These are phyloP conservation scores for Zoysia japonica DNA, from an alignment of 176 grass and related monocot genomes.

Conservation along the genomic window DNA sequence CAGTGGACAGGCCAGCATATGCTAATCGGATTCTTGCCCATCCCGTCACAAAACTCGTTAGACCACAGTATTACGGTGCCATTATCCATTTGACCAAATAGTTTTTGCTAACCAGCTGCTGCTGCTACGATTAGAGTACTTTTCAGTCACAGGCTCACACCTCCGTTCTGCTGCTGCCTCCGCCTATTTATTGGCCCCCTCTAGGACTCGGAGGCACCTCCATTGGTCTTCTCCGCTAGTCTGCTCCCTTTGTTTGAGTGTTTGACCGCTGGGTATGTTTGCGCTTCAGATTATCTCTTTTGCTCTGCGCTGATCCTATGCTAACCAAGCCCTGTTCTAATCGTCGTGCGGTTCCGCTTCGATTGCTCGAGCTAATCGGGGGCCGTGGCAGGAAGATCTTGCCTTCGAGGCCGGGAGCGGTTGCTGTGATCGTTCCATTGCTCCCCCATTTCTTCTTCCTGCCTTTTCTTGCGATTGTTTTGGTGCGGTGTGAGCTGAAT, in stretches of 20 bases:
- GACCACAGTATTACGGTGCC: constrained; percentile 19
- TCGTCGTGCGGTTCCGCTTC: constrained; percentile 9
- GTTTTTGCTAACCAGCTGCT: neutral
- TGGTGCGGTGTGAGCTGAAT: constrained; percentile 30
- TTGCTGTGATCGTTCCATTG: constrained; percentile 7
- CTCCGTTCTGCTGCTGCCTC: constrained; percentile 5
- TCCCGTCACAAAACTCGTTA: constrained; percentile 28
- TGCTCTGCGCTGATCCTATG: constrained; percentile 11
- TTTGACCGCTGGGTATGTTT: constrained; percentile 38
- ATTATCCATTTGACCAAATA: constrained; percentile 19
- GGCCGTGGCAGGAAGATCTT: neutral
- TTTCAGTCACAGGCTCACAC: neutral
- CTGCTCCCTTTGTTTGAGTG: neutral
- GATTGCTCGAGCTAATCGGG: constrained; percentile 13
- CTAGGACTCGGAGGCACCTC: constrained; percentile 19
- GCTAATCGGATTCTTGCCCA: constrained; percentile 33
- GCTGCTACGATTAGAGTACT: neutral
- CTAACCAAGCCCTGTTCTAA: neutral
- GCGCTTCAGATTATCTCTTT: neutral
- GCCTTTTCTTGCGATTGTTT: neutral
- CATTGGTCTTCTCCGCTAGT: constrained; percentile 1
- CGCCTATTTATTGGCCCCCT: constrained; percentile 51
- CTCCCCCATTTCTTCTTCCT: neutral
- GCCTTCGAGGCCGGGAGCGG: neutral
- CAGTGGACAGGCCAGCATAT: constrained; percentile 16